phyloP scores from a whole-genome alignment of 768 basidiomycete species.

The Floccularia luteovirens region DNA sequence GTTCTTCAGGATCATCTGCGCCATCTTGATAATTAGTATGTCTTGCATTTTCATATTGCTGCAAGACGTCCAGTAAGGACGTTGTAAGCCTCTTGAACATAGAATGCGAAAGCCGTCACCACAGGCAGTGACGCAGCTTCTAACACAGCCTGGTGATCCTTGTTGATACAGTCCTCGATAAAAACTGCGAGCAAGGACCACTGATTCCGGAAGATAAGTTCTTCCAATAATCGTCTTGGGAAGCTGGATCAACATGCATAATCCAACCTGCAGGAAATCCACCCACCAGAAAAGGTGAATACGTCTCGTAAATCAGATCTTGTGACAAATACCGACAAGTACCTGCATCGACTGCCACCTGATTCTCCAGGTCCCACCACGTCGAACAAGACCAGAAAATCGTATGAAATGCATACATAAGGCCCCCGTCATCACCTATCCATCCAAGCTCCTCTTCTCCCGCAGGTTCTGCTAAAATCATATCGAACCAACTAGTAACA shows the following conservation, averaged over 20 bases:
- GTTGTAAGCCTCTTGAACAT: conserved; percentile 78
- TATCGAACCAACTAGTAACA: conserved; percentile 76
- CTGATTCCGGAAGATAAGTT: conserved; percentile 70
- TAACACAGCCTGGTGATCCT: conserved; percentile 53
- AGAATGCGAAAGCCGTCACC: conserved; percentile 86
- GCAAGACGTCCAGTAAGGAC: conserved; percentile 30
- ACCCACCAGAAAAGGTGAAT: conserved; percentile 68
- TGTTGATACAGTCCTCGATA: conserved; percentile 69
- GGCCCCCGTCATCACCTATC: conserved; percentile 37
- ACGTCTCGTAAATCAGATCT: conserved; percentile 62
- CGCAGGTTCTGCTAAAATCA: conserved; percentile 32
- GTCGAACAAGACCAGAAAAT: conserved; percentile 41
- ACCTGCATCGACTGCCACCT: conserved; percentile 81
- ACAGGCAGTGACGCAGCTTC: conserved; percentile 73
- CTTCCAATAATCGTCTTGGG: conserved; percentile 68
- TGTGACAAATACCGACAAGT: conserved; percentile 69
- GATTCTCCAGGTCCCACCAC: conserved; percentile 60
- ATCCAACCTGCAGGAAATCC: not conserved
- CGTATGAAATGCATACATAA: conserved; percentile 37
- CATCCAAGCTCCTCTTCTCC: conserved; percentile 21
- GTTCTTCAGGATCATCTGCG: conserved; percentile 36
- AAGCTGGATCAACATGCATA: not conserved
- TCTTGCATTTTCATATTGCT: conserved; percentile 30
- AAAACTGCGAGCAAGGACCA: conserved; percentile 81
- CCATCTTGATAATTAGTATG: conserved; percentile 22